These are phyloP conservation scores for Talaromyces stipitatus DNA, from an alignment of 495 filamentous ascomycete genomes.

Conservation along the genomic window DNA sequence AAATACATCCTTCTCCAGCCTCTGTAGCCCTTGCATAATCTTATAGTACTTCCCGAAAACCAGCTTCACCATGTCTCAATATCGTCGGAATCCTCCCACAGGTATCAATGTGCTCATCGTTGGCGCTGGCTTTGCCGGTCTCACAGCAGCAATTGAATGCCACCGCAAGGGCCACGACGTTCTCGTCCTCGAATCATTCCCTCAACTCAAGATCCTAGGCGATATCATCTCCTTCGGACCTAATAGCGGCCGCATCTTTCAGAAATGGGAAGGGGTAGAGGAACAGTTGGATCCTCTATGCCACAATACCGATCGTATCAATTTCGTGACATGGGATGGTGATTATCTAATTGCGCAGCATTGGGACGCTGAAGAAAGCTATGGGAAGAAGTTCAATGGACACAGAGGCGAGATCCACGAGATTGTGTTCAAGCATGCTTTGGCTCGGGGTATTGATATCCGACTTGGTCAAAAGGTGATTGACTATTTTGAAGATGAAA, in stretches of 20 bases:
- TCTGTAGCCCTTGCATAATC: not conserved
- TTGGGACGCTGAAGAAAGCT: not conserved
- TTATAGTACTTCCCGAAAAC: not conserved
- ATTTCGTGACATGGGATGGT: not conserved
- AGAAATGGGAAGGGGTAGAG: slow-evolving; percentile 32
- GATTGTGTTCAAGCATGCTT: slow-evolving; percentile 40
- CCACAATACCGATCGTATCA: not conserved
- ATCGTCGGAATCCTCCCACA: not conserved
- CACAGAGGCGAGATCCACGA: slow-evolving; percentile 53
- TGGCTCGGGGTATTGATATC: slow-evolving; percentile 9
- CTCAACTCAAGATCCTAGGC: slow-evolving; percentile 44
- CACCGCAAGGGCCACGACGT: slow-evolving; percentile 55
- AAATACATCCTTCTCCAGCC: not conserved
- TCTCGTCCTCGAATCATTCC: slow-evolving; percentile 46
- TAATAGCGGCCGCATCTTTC: slow-evolving; percentile 46
- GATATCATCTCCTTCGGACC: slow-evolving; percentile 56
- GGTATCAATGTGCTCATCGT: slow-evolving; percentile 9
- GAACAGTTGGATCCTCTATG: not conserved
- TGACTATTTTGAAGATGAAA: slow-evolving; percentile 10
- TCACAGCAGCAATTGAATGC: slow-evolving; percentile 55
- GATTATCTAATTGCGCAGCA: not conserved
- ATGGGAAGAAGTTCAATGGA: slow-evolving; percentile 39
- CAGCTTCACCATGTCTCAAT: not conserved
- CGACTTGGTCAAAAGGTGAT: slow-evolving; percentile 5
- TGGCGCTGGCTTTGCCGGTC: slow-evolving; percentile 46